phyloP scores from a whole-genome alignment of 768 basidiomycete genomes.

The Pisolithus albus region DNA sequence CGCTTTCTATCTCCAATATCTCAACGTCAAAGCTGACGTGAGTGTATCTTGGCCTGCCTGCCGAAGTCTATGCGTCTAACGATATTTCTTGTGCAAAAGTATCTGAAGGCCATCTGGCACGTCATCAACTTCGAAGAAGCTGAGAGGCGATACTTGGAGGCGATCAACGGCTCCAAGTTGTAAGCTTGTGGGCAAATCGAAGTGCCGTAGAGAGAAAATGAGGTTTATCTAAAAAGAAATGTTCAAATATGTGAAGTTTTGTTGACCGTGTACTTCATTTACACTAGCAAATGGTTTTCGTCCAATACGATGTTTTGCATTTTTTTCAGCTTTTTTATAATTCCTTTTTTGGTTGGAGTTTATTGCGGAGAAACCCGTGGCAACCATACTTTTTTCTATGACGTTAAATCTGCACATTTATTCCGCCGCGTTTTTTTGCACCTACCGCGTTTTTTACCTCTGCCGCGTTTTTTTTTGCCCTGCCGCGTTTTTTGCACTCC shows the following conservation, averaged over 20 bases:
- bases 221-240: not conserved
- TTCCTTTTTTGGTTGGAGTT: too few relatives aligned
- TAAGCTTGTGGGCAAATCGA: constrained; percentile 11
- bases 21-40: constrained; percentile 90
- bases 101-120: constrained; percentile 72
- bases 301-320: too few relatives aligned
- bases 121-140: constrained; percentile 71
- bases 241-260: not conserved
- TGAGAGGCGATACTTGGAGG: constrained; percentile 55
- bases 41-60: constrained; percentile 27
- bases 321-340: too few relatives aligned
- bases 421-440: too few relatives aligned
- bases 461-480: too few relatives aligned
- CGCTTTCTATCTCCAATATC: constrained; percentile 94
- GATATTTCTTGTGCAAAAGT: constrained; percentile 32
- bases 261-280: not conserved
- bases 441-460: too few relatives aligned
- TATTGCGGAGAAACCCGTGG: too few relatives aligned
- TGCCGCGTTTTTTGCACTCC: too few relatives aligned
- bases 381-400: too few relatives aligned
- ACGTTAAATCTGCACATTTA: too few relatives aligned
- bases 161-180: constrained; percentile 29
- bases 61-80: constrained; percentile 1
- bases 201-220: not conserved
- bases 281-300: not conserved